Conservation (phyloP, 2,329 filamentous ascomycete genomes). For the Pestalotiopsis sp. region DNA sequence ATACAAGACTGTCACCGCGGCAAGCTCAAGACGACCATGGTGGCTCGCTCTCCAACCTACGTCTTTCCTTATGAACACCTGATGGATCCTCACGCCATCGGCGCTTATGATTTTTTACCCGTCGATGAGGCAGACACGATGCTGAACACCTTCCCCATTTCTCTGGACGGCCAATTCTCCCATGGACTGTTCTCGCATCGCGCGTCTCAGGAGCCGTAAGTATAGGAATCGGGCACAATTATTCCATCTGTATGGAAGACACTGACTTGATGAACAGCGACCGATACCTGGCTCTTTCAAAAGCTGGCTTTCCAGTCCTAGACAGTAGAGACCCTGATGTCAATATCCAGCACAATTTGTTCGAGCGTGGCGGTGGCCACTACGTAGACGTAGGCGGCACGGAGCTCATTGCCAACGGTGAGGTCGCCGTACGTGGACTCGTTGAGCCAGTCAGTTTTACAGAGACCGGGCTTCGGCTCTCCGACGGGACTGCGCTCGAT, state of each 20-base stretch:
- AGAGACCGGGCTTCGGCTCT: slow-evolving; percentile 28
- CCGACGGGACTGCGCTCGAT: slow-evolving; percentile 31
- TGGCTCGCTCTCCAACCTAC: slow-evolving; percentile 37
- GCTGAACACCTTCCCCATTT: slow-evolving; percentile 18
- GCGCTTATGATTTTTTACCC: slow-evolving; percentile 29
- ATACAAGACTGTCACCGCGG: slow-evolving; percentile 35
- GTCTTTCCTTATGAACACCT: slow-evolving; percentile 34
- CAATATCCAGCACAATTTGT: slow-evolving; percentile 31
- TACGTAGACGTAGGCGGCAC: slow-evolving; percentile 38
- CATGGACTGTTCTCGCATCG: slow-evolving; percentile 22
- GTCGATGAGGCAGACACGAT: slow-evolving; percentile 25
- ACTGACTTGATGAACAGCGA: slow-evolving; percentile 11
- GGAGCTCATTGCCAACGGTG: slow-evolving; percentile 30
- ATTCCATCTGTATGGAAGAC: too few relatives aligned
- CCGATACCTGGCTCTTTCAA: slow-evolving; percentile 34
- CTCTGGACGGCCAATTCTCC: slow-evolving; percentile 23
- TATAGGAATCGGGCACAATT: not conserved
- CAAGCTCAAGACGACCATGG: slow-evolving; percentile 35
- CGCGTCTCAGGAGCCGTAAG: slow-evolving; percentile 30
- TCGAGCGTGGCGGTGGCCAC: slow-evolving; percentile 39
- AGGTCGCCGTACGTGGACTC: slow-evolving; percentile 29
- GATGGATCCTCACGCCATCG: slow-evolving; percentile 25
- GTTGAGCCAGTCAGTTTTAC: slow-evolving; percentile 31
- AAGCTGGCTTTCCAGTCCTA: slow-evolving; percentile 38
- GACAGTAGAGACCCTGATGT: slow-evolving; percentile 31